Conservation (phyloP, 169 alveolate genomes). For the Eimeria sp. region DNA sequence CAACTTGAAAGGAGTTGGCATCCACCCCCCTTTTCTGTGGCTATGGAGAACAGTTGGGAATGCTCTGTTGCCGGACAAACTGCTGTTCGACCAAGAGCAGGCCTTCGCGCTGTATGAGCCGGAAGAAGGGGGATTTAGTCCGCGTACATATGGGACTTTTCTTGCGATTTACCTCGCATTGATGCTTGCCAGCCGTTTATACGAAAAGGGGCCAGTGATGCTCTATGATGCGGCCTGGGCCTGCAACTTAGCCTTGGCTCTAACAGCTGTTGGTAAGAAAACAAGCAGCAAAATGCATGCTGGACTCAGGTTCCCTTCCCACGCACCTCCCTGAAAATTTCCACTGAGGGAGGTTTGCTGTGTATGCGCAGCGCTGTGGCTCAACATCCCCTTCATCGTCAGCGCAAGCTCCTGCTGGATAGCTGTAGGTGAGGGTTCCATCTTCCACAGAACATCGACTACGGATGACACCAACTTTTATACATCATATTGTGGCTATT, state of each 20-base stretch:
- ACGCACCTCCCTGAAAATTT: not conserved
- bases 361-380: conserved; percentile 60
- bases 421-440: conserved; percentile 43
- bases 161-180: conserved; percentile 1
- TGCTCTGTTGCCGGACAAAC: conserved; percentile 11
- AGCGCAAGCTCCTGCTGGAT: conserved; percentile 65
- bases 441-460: too few species aligned
- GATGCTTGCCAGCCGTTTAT: conserved; percentile 51
- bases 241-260: conserved; percentile 35
- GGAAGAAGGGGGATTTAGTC: conserved; percentile 19
- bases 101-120: not conserved
- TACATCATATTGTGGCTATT: not conserved
- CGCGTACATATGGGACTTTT: not conserved
- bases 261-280: conserved; percentile 32
- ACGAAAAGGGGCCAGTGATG: conserved; percentile 63
- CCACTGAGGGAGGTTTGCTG: not conserved
- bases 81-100: conserved; percentile 20
- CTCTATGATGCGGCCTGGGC: conserved; percentile 71
- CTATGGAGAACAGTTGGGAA: not conserved
- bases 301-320: not conserved
- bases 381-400: conserved; percentile 58
- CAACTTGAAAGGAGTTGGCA: not conserved
- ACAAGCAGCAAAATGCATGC: not conserved
- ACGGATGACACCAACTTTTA: not conserved
- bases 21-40: not conserved